Conservation (phyloP, 495 filamentous ascomycete genomes). For the Clohesyomyces aquaticus region DNA sequence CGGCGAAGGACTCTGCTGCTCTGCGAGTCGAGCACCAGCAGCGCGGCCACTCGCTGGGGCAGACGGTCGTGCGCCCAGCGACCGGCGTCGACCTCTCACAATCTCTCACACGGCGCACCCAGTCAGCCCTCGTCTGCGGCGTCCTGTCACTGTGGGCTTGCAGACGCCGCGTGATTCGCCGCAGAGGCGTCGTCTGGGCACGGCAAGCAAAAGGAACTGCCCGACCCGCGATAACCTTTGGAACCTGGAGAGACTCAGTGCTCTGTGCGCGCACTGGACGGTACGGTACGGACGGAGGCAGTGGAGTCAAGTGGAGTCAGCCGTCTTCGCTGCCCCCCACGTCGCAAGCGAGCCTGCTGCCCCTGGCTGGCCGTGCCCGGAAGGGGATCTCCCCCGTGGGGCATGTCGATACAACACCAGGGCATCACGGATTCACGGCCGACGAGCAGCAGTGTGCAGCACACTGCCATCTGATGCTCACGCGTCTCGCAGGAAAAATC, state of each 20-base stretch:
- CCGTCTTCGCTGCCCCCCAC: slow-evolving; percentile 19
- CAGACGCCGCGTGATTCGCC: slow-evolving; percentile 36
- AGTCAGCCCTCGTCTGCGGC: slow-evolving; percentile 25
- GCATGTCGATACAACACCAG: too few species aligned
- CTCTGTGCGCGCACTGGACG: neutral
- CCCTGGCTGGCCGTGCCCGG: neutral
- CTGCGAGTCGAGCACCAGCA: neutral
- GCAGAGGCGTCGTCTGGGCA: slow-evolving; percentile 11
- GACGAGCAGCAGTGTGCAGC: too few species aligned
- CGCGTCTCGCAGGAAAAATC: too few species aligned
- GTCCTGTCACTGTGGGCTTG: slow-evolving; percentile 25
- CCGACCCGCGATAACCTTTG: slow-evolving; percentile 29
- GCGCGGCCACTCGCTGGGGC: too few species aligned
- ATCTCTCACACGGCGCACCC: slow-evolving; percentile 11
- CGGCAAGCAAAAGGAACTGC: slow-evolving; percentile 31
- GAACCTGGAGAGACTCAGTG: slow-evolving; percentile 3
- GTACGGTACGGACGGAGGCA: too few species aligned
- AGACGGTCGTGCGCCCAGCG: neutral
- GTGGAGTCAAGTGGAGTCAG: too few species aligned
- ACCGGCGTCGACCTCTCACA: slow-evolving; percentile 34
- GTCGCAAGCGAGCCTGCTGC: slow-evolving; percentile 3
- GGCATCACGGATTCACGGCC: too few species aligned
- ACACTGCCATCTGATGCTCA: too few species aligned
- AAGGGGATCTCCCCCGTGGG: slow-evolving; percentile 1
- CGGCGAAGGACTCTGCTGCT: neutral